phyloP scores from a whole-genome alignment of 2,329 filamentous ascomycete species.

The Arthrobotrys sphaeroides region DNA sequence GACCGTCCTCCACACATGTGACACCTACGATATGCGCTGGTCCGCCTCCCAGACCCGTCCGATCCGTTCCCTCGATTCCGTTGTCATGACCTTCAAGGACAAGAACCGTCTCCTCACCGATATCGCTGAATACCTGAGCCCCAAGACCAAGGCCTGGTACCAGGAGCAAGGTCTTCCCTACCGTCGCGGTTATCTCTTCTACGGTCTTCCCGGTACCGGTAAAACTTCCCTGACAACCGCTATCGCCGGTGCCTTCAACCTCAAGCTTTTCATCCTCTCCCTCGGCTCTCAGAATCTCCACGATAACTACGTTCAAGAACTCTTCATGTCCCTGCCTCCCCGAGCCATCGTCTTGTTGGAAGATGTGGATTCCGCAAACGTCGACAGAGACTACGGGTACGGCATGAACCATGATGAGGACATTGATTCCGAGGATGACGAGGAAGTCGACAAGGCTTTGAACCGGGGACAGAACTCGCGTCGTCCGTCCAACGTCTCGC shows the following conservation, averaged over 20 bases:
- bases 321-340: constrained; percentile 74
- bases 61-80: constrained; percentile 71
- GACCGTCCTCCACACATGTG: constrained; percentile 73
- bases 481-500: constrained; percentile 65
- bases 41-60: constrained; percentile 71
- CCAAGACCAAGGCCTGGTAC: constrained; percentile 78
- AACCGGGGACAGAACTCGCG: constrained; percentile 58
- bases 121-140: constrained; percentile 71
- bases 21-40: constrained; percentile 66
- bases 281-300: constrained; percentile 67
- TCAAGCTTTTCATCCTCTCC: constrained; percentile 77
- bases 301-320: constrained; percentile 71
- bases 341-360: constrained; percentile 79
- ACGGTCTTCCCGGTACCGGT: constrained; percentile 82
- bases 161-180: constrained; percentile 85
- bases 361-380: constrained; percentile 74
- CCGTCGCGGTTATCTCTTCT: constrained; percentile 80
- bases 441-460: constrained; percentile 60
- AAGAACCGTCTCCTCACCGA: constrained; percentile 71
- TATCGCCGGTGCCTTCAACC: constrained; percentile 74
- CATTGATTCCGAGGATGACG: constrained; percentile 57
- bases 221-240: constrained; percentile 78
- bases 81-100: constrained; percentile 70
- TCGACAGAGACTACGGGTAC: constrained; percentile 56
- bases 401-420: constrained; percentile 53